Evolutionary conservation across 2,329 filamentous ascomycete genomes (phyloP).

Genomic region (Aspergillus ochraceus): DNA sequence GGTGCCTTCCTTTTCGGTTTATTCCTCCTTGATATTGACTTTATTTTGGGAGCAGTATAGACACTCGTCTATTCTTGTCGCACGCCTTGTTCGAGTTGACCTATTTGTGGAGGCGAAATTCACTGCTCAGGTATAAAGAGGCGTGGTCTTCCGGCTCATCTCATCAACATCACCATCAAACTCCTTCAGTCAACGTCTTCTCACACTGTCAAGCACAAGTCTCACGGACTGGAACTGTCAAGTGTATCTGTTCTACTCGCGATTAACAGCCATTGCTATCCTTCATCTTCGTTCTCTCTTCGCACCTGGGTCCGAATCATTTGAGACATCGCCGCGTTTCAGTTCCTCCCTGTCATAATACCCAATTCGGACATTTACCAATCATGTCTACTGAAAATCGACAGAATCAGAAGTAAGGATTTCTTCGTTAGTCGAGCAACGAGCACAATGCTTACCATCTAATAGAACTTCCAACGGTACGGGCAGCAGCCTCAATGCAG

Average conservation of each 20-base stretch:
- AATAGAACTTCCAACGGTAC: slow-evolving; percentile 22
- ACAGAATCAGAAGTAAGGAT: slow-evolving; percentile 16
- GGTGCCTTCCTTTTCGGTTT: slow-evolving; percentile 4
- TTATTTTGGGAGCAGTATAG: slow-evolving; percentile 4
- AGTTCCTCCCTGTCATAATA: not conserved
- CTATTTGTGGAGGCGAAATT: slow-evolving; percentile 4
- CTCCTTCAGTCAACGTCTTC: not conserved
- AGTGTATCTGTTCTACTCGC: not conserved
- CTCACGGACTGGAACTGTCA: not conserved
- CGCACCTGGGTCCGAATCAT: not conserved
- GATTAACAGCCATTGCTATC: not conserved
- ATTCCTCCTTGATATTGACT: not conserved
- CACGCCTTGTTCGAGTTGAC: slow-evolving; percentile 7
- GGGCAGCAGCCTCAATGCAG: slow-evolving; percentile 27
- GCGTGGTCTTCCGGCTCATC: not conserved
- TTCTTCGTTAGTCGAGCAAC: not conserved
- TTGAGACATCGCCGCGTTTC: not conserved
- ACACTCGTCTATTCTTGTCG: slow-evolving; percentile 12
- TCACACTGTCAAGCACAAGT: not conserved
- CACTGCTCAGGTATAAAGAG: slow-evolving; percentile 12
- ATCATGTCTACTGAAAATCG: slow-evolving; percentile 19
- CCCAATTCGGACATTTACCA: not conserved
- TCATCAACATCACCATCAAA: not conserved
- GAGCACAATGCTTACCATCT: slow-evolving; percentile 1
- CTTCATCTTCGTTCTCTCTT: not conserved